Evolutionary conservation across 2,329 filamentous ascomycete genomes (phyloP).

Genomic region (Didymella pinodella): DNA sequence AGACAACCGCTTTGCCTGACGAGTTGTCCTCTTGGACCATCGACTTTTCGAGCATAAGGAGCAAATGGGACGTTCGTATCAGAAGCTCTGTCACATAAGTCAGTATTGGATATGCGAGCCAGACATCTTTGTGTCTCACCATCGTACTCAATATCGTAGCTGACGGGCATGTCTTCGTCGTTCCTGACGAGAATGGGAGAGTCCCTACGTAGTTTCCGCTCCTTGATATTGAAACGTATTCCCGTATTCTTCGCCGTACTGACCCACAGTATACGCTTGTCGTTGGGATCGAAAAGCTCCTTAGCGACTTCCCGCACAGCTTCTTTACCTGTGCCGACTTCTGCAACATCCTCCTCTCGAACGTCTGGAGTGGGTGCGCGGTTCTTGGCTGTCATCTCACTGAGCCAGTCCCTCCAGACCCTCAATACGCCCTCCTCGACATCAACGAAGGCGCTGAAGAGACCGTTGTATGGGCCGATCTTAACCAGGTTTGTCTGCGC

Average conservation of each 20-base stretch:
- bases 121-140: conserved; percentile 58
- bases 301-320: conserved; percentile 23
- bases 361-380: conserved; percentile 23
- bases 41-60: conserved; percentile 68
- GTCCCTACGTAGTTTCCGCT: conserved; percentile 57
- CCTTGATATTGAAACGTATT: conserved; percentile 70
- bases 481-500: conserved; percentile 73
- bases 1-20: conserved; percentile 72
- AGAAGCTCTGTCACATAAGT: conserved; percentile 35
- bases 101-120: not conserved
- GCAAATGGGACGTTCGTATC: conserved; percentile 43
- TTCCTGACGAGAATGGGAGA: conserved; percentile 64
- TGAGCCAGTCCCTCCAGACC: conserved; percentile 77
- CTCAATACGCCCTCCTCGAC: conserved; percentile 73
- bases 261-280: conserved; percentile 69
- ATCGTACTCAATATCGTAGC: conserved; percentile 75
- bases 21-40: conserved; percentile 66
- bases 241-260: conserved; percentile 70
- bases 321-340: conserved; percentile 35
- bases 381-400: conserved; percentile 49
- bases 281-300: conserved; percentile 22
- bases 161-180: conserved; percentile 72
- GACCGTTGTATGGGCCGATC: conserved; percentile 65
- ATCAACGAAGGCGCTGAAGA: conserved; percentile 71
- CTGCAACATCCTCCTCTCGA: conserved; percentile 33